Conservation (phyloP, 2,329 filamentous ascomycete genomes). For the Alternaria gaisen region DNA sequence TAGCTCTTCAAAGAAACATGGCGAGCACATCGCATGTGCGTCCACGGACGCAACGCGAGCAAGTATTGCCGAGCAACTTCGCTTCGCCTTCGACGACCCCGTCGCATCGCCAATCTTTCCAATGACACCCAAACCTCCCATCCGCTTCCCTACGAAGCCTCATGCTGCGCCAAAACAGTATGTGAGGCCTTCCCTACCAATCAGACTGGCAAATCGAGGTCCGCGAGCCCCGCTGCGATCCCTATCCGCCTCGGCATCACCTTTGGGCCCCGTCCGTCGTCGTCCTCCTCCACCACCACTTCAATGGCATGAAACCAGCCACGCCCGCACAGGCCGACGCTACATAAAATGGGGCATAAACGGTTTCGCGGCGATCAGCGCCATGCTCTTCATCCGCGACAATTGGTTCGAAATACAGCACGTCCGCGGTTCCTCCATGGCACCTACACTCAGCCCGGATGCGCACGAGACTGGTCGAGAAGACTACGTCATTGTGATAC, state of each 20-base stretch:
- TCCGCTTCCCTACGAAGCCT: slow-evolving; percentile 24
- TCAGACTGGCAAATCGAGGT: not conserved
- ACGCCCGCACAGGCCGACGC: slow-evolving; percentile 19
- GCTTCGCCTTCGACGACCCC: not conserved
- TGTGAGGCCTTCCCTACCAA: slow-evolving; percentile 1
- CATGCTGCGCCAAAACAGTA: slow-evolving; percentile 7
- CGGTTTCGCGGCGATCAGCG: slow-evolving; percentile 24
- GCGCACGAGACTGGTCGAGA: slow-evolving; percentile 50
- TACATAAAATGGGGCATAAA: slow-evolving; percentile 23
- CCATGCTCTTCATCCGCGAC: slow-evolving; percentile 52
- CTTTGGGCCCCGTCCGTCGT: slow-evolving; percentile 6
- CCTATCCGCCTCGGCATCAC: slow-evolving; percentile 7
- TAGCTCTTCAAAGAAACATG: not conserved
- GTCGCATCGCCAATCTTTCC: not conserved
- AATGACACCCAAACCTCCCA: slow-evolving; percentile 40
- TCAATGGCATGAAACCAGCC: slow-evolving; percentile 14
- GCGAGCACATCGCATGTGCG: not conserved
- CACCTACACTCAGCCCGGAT: slow-evolving; percentile 56
- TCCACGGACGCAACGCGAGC: slow-evolving; percentile 9
- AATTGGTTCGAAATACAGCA: slow-evolving; percentile 48
- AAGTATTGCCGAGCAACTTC: slow-evolving; percentile 16
- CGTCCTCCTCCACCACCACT: slow-evolving; percentile 13
- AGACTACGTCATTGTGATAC: slow-evolving; percentile 53
- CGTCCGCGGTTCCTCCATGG: slow-evolving; percentile 56
- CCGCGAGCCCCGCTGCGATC: slow-evolving; percentile 11